These are phyloP conservation scores for Backusella tuberculispora DNA, from an alignment of 192 early-diverging fungal species.

Conservation along the genomic window DNA sequence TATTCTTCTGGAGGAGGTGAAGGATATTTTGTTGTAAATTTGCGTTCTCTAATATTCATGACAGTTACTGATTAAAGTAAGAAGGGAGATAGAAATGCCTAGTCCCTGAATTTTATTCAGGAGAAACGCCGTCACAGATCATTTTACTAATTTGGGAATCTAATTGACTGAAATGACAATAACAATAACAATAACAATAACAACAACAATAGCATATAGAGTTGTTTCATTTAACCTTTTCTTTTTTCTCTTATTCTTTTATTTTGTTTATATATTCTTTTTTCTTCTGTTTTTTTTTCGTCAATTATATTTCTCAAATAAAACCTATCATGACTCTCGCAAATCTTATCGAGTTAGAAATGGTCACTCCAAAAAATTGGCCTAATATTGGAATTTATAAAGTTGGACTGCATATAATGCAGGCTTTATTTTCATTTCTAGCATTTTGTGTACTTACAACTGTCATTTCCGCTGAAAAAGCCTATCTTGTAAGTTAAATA, in stretches of 20 bases:
- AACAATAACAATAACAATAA: neutral
- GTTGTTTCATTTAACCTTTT: neutral
- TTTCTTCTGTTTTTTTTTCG: neutral
- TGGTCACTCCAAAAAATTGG: neutral
- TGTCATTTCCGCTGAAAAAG: conserved; percentile 5
- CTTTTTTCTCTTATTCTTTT: neutral
- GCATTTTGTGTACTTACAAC: conserved; percentile 1
- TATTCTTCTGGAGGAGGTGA: conserved; percentile 1
- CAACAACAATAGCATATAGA: neutral
- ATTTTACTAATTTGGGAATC: neutral
- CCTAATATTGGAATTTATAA: conserved; percentile 7
- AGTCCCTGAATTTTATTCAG: neutral
- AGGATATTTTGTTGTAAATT: conserved; percentile 10
- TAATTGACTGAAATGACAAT: neutral
- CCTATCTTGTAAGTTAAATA: neutral
- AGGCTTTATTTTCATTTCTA: neutral
- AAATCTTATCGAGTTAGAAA: conserved; percentile 7
- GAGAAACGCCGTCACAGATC: neutral
- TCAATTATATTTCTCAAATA: neutral
- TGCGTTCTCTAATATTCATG: neutral
- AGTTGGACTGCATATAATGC: neutral
- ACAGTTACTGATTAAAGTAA: conserved; percentile 1
- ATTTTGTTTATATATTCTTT: neutral
- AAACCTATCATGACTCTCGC: neutral
- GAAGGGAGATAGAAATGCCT: neutral